phyloP scores from a whole-genome alignment of 257 asterid genomes.

The Scutellaria minor region DNA sequence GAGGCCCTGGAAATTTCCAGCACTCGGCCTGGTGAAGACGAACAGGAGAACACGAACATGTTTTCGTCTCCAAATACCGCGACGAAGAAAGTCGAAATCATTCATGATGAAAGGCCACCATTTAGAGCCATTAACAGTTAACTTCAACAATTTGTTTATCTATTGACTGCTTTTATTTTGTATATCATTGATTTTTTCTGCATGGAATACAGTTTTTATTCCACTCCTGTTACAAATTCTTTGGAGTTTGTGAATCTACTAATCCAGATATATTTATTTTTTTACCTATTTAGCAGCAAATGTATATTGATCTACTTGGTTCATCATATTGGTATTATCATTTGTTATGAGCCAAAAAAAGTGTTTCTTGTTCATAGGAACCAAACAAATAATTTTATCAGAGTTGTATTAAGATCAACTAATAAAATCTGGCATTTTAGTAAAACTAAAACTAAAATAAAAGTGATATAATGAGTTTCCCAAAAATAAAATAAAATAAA shows the following conservation, averaged over 20 bases:
- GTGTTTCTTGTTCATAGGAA: too few relatives aligned
- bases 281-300: background rate
- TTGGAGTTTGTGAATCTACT: background rate
- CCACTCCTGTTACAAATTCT: constrained; percentile 12
- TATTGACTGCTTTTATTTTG: constrained; percentile 21
- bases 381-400: too few relatives aligned
- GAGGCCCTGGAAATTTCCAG: constrained; percentile 37
- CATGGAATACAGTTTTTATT: constrained; percentile 25
- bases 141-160: constrained; percentile 1
- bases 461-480: too few relatives aligned
- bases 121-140: constrained; percentile 68
- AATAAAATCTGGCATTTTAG: too few relatives aligned
- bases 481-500: too few relatives aligned
- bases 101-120: constrained; percentile 64
- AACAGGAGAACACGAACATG: constrained; percentile 60
- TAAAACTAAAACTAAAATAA: too few relatives aligned
- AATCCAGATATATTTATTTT: too few relatives aligned
- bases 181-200: constrained; percentile 29
- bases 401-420: too few relatives aligned
- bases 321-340: background rate
- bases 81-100: constrained; percentile 60
- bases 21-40: constrained; percentile 39
- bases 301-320: constrained; percentile 15
- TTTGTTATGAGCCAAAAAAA: too few relatives aligned
- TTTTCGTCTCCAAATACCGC: constrained; percentile 47